These are phyloP conservation scores for Begonia fuchsioides DNA, from an alignment of 306 rosid species.

Conservation along the genomic window DNA sequence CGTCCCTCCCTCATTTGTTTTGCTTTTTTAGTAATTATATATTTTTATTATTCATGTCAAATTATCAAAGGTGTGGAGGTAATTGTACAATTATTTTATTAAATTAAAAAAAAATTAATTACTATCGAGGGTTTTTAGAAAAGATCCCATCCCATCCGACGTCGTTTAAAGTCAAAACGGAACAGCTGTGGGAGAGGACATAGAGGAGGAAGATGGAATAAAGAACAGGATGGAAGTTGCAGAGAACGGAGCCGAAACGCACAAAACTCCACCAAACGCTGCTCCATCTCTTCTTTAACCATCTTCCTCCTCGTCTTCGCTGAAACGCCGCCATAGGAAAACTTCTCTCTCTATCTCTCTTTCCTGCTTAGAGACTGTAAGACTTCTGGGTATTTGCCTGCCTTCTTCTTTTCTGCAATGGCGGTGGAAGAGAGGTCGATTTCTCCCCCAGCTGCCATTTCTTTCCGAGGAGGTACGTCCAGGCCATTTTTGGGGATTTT, in stretches of 20 bases:
- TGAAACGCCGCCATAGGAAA: constrained; percentile 13
- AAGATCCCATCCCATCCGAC: neutral
- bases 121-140: neutral
- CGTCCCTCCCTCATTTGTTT: neutral
- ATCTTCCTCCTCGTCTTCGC: constrained; percentile 25
- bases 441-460: constrained; percentile 23
- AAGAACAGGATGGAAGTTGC: neutral
- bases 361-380: constrained; percentile 7
- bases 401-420: constrained; percentile 21
- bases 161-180: neutral
- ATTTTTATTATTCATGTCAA: too few relatives aligned
- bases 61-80: too few relatives aligned
- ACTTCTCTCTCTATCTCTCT: constrained; percentile 2
- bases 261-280: constrained; percentile 27
- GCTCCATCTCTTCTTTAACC: constrained; percentile 18
- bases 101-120: too few relatives aligned
- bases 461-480: constrained; percentile 30
- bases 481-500: constrained; percentile 37
- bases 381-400: constrained; percentile 11
- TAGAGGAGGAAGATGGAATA: too few relatives aligned
- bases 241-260: constrained; percentile 20
- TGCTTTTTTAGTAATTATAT: neutral
- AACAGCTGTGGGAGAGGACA: neutral
- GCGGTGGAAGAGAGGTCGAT: constrained; percentile 17
- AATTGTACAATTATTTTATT: too few relatives aligned